These are phyloP conservation scores for Candida corydali DNA, from an alignment of 805 yeast species.

Conservation along the genomic window DNA sequence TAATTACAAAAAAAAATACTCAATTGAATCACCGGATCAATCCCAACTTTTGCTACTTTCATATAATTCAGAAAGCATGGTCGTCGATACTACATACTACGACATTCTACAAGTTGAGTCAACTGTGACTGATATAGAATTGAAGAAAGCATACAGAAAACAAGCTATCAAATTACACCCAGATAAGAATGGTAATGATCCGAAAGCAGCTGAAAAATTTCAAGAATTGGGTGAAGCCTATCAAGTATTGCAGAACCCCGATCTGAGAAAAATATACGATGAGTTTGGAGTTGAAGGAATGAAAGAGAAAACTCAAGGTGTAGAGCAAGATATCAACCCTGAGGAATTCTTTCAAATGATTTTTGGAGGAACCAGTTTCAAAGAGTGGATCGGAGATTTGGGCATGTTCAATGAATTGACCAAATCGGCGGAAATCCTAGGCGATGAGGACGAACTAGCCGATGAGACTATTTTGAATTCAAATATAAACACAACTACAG, in stretches of 20 bases:
- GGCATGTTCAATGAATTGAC: slow-evolving; percentile 73
- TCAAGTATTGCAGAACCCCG: slow-evolving; percentile 73
- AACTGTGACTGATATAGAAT: slow-evolving; percentile 72
- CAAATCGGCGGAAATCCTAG: slow-evolving; percentile 49
- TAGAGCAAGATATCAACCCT: slow-evolving; percentile 71
- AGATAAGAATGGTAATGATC: slow-evolving; percentile 94
- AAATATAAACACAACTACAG: background rate
- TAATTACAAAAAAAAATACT: background rate
- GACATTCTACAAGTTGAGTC: slow-evolving; percentile 68
- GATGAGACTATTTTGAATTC: background rate
- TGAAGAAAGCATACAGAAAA: slow-evolving; percentile 90
- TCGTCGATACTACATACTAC: slow-evolving; percentile 81
- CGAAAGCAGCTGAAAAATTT: slow-evolving; percentile 80
- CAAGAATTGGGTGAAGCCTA: slow-evolving; percentile 69
- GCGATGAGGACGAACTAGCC: slow-evolving; percentile 33
- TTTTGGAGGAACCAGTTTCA: slow-evolving; percentile 79
- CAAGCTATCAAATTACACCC: slow-evolving; percentile 90
- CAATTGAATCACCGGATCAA: background rate
- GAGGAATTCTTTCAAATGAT: slow-evolving; percentile 77
- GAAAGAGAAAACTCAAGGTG: slow-evolving; percentile 57
- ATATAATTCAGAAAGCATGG: too few relatives aligned
- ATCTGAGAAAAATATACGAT: slow-evolving; percentile 70
- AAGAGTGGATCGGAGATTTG: slow-evolving; percentile 80
- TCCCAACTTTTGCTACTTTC: too few relatives aligned
- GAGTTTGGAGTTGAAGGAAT: slow-evolving; percentile 60